Conservation (phyloP, 805 yeast species). For the Komagataella phaffii region DNA sequence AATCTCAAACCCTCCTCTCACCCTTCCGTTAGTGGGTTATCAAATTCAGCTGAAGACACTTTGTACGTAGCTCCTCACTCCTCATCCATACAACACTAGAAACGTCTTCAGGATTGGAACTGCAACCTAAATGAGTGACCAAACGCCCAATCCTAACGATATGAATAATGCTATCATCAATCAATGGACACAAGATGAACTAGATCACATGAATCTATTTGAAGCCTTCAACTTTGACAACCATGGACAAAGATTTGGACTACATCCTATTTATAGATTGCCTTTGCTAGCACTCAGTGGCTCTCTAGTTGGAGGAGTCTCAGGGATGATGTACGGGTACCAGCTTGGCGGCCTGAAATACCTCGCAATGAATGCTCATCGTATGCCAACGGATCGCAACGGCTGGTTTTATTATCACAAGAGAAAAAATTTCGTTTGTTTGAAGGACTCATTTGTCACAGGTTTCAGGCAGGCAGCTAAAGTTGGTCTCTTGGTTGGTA, state of each 20-base stretch:
- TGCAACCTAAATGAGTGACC: neutral
- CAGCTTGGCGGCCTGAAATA: slow-evolving; percentile 40
- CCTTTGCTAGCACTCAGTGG: slow-evolving; percentile 24
- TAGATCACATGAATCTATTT: neutral
- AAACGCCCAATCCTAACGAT: neutral
- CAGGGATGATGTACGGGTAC: slow-evolving; percentile 52
- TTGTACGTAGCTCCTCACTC: neutral
- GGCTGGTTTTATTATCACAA: slow-evolving; percentile 88
- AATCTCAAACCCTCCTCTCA: neutral
- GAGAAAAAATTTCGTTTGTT: slow-evolving; percentile 64
- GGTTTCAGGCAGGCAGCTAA: slow-evolving; percentile 32
- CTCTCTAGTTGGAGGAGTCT: slow-evolving; percentile 28
- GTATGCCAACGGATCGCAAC: slow-evolving; percentile 63
- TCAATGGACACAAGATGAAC: neutral
- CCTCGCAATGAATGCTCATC: slow-evolving; percentile 70
- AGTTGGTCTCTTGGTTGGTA: slow-evolving; percentile 28
- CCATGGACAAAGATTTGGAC: slow-evolving; percentile 28
- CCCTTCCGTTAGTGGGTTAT: neutral
- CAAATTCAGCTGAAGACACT: neutral
- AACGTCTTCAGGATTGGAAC: neutral
- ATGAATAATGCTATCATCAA: slow-evolving; percentile 2
- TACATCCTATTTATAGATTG: slow-evolving; percentile 32
- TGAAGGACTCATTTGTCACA: slow-evolving; percentile 34
- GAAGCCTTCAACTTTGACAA: slow-evolving; percentile 1
- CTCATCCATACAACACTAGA: neutral